Evolutionary conservation across 2,329 filamentous ascomycete genomes (phyloP), one percentile per base, ranked within the genome.

Genomic region (Chaetomium globosum): DNA sequence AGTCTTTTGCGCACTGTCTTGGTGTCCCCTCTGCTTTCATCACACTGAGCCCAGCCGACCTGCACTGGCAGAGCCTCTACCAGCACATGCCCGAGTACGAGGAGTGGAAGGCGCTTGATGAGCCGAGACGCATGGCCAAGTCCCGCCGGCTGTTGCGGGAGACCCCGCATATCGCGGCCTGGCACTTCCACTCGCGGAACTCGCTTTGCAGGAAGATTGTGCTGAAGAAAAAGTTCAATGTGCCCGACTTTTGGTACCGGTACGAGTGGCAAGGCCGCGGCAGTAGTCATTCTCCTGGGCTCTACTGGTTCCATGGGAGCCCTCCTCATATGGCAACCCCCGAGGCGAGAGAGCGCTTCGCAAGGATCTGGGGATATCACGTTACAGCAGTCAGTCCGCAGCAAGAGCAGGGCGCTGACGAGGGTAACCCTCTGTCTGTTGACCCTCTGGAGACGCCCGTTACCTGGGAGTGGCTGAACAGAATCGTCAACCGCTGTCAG

Each of bases 101-200:
- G 26, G 26, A 26, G 26, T 26, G 26, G 26, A 26, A 26, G 58
- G 30, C 46, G 5, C 43, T 60, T 4, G 58, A 60, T 10, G 46
- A 60, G 46, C 46, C 43, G 39, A 52, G 23, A 8, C 58, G 58
- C 26, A 60, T 60, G 30, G 39, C 30, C 46, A 60, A 60, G 19
- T 36, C 58, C 43, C 58, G 48, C 48, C 46, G 58, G 26, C 46
- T 60, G 4, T 8, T 60, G 46, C 58, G 58, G 43, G 58, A 60
- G 58, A 60, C 52, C 43, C 58, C 58, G 46, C 43, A 52, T 19
- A 52, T 60, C 46, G 58, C 58, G 43, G 58, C 58, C 7, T 60
- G 43, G 58, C 58, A 60, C 39, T 60, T 49, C 16, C 26, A 4
- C 53, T 54, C 52, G 28, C 52, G 52, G 30, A 54, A 26, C n/a